Base-by-base conservation (phyloP, 2,329 filamentous ascomycete species). In the Herpotrichia juniperi region DNA sequence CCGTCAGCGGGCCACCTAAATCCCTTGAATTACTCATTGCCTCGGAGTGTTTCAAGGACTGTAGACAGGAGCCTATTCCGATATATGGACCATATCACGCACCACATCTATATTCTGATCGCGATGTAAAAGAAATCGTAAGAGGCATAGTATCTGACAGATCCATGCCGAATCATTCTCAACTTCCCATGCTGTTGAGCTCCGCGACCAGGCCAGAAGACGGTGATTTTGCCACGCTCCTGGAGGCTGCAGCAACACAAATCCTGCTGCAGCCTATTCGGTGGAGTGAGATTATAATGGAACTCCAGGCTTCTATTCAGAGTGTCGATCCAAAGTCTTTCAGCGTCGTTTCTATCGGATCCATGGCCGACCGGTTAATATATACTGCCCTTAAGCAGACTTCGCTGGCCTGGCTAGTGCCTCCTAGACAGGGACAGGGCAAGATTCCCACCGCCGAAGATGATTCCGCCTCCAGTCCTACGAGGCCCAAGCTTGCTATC, bases 81-180 rank as follows among this genome's bases (percentile, higher is more conserved):
- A 76, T 83, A 24, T 79, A 78, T 53, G 81, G 78, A 16, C 79
- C 81, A 34, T 83, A 82, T 58, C 81, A 83, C 66, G 80, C 80
- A 7, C 67, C 72, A 17, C 81, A 83, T 59, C 69, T 83, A 1
- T 80, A 80, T 59, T 73, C 72, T 53, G 61, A 74, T 28, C 69
- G 66, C 22, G 79, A 82, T 50, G 61, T 80, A 26, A 71, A 77
- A 19, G 74, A 75, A 45, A 78, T 82, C 30, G 34, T 46, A 14
- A 28, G 16, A 42, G 26, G 16, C 5, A 8, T 50, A 6, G 22
- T 17, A n/a, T 16, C 47, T 6, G 39, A 44, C 10, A 35, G 28
- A 17, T n/a, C n/a, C n/a, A n/a, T n/a, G n/a, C n/a, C 11, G 46
- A n/a, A 19, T 3, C 25, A 21, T 35, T n/a, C 24, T 8, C 19